Evolutionary conservation across 257 asterid genomes (phyloP).

Genomic region (Ilex asprella): DNA sequence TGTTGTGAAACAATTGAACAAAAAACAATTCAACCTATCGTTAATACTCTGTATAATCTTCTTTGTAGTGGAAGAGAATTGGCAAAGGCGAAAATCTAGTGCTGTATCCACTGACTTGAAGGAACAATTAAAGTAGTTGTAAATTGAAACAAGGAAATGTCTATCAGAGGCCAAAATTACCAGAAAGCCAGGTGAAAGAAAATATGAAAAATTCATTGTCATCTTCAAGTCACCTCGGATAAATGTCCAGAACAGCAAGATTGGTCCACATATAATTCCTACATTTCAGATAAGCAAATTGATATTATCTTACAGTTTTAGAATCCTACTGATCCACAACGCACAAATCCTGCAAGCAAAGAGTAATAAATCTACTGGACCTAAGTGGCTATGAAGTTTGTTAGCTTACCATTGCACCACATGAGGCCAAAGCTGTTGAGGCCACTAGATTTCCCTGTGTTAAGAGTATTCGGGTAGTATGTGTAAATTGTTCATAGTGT

Average conservation of each 20-base stretch:
- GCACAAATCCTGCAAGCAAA: background rate
- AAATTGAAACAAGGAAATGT: background rate
- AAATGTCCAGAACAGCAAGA: constrained; percentile 68
- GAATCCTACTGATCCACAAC: background rate
- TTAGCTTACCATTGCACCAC: constrained; percentile 86
- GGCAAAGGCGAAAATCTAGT: background rate
- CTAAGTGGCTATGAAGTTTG: background rate
- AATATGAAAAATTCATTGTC: constrained; percentile 61
- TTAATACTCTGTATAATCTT: background rate
- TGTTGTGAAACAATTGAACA: background rate
- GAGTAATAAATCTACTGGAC: background rate
- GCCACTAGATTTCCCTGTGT: constrained; percentile 92
- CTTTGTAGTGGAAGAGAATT: background rate
- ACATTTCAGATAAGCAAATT: background rate
- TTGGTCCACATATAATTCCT: constrained; percentile 67
- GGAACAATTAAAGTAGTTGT: too few relatives aligned
- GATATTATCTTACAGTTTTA: background rate
- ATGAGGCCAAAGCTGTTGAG: constrained; percentile 92
- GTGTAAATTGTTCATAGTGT: too few relatives aligned
- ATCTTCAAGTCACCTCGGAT: constrained; percentile 72
- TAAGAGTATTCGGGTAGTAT: too few relatives aligned
- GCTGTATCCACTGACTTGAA: background rate
- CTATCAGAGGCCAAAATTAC: constrained; percentile 29
- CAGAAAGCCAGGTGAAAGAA: constrained; percentile 83
- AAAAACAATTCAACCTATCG: too few relatives aligned